phyloP scores from a whole-genome alignment of 2,329 filamentous ascomycete species.

The Elsinoe arachidis region DNA sequence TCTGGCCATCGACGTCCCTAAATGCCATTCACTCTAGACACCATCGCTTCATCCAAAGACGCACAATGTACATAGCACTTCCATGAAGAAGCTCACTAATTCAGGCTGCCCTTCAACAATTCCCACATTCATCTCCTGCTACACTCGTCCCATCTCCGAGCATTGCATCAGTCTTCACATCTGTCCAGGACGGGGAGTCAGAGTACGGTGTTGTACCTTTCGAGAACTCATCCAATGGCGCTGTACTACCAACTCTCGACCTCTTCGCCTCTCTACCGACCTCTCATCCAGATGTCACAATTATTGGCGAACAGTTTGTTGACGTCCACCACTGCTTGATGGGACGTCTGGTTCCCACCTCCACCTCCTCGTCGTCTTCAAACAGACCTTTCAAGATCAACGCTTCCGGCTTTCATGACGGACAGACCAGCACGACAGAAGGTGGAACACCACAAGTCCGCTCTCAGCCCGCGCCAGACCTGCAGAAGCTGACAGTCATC shows the following conservation, averaged over 20 bases:
- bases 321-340: constrained; percentile 83
- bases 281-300: constrained; percentile 58
- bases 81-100: neutral
- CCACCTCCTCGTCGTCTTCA: constrained; percentile 2
- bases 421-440: constrained; percentile 44
- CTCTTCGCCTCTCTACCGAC: constrained; percentile 67
- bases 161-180: constrained; percentile 65
- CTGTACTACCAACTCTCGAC: constrained; percentile 83
- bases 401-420: constrained; percentile 31
- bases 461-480: constrained; percentile 30
- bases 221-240: constrained; percentile 92
- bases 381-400: constrained; percentile 9
- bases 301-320: constrained; percentile 79
- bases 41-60: neutral
- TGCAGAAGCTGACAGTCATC: constrained; percentile 61
- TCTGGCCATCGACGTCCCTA: too few relatives aligned
- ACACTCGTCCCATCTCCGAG: constrained; percentile 34
- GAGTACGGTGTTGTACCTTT: constrained; percentile 79
- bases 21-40: neutral
- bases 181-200: constrained; percentile 58
- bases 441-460: constrained; percentile 17
- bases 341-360: constrained; percentile 33
- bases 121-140: constrained; percentile 14
- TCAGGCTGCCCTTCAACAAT: constrained; percentile 42
- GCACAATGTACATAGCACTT: neutral